Conservation (phyloP, 495 filamentous ascomycete species). For the Talaromyces borbonicus region DNA sequence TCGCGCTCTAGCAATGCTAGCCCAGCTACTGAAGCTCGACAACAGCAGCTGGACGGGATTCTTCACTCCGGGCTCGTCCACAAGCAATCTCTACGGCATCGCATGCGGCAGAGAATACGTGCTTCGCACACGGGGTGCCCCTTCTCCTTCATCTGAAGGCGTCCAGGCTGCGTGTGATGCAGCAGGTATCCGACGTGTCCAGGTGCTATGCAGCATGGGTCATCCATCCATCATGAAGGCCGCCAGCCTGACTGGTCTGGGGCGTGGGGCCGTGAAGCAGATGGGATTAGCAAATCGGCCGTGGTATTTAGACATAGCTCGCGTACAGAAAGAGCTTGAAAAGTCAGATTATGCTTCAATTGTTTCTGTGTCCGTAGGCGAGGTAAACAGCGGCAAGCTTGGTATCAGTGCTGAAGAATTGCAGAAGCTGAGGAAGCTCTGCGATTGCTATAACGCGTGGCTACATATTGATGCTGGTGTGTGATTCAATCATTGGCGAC, state of each 20-base stretch:
- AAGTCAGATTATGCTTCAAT: slow-evolving; percentile 42
- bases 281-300: slow-evolving; percentile 24
- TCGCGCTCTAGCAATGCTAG: slow-evolving; percentile 48
- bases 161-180: slow-evolving; percentile 46
- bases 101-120: slow-evolving; percentile 54
- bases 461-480: slow-evolving; percentile 52
- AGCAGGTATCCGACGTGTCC: slow-evolving; percentile 47
- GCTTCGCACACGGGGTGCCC: slow-evolving; percentile 23
- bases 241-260: slow-evolving; percentile 58
- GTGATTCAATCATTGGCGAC: background rate
- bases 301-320: slow-evolving; percentile 5
- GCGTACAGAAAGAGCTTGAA: slow-evolving; percentile 36
- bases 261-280: slow-evolving; percentile 44
- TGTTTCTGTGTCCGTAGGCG: slow-evolving; percentile 56
- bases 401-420: slow-evolving; percentile 47
- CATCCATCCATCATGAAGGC: slow-evolving; percentile 66
- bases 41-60: slow-evolving; percentile 27
- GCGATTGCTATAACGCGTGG: slow-evolving; percentile 58
- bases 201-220: slow-evolving; percentile 56
- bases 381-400: slow-evolving; percentile 71
- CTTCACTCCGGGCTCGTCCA: slow-evolving; percentile 72
- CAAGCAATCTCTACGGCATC: slow-evolving; percentile 60
- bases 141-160: slow-evolving; percentile 48
- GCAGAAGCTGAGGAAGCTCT: slow-evolving; percentile 46
- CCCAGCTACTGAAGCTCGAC: slow-evolving; percentile 46